Percentiles rank a stretch among this genome's conserved stretches.
phyloP scores from a whole-genome alignment of 495 filamentous ascomycete species.

The Trichoderma reesei region DNA sequence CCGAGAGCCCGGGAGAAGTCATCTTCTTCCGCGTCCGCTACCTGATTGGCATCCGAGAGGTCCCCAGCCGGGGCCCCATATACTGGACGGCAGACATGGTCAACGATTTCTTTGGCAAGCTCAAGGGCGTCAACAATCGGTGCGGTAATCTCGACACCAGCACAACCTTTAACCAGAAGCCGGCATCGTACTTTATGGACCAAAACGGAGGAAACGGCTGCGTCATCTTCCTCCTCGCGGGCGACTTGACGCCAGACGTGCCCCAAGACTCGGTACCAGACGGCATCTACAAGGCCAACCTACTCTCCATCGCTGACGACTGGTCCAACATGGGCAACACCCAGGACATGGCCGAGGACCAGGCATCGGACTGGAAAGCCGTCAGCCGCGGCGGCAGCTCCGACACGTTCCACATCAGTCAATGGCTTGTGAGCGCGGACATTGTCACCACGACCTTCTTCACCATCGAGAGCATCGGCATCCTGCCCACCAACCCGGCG shows the following conservation, averaged over 20 bases:
- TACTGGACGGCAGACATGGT: slow-evolving; percentile 12
- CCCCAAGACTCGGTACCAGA: slow-evolving; percentile 14
- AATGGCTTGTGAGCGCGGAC: slow-evolving; percentile 19
- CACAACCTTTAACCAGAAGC: slow-evolving; percentile 16
- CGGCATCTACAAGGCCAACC: slow-evolving; percentile 16
- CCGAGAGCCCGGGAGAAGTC: slow-evolving; percentile 24
- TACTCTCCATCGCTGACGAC: slow-evolving; percentile 14
- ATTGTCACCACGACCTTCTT: slow-evolving; percentile 14
- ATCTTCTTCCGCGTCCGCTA: slow-evolving; percentile 24
- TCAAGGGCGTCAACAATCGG: slow-evolving; percentile 16
- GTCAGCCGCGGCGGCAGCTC: slow-evolving; percentile 11
- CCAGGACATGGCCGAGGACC: slow-evolving; percentile 15
- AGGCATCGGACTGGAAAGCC: slow-evolving; percentile 13
- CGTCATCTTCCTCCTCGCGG: slow-evolving; percentile 17
- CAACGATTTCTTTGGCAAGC: slow-evolving; percentile 18
- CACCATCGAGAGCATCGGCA: slow-evolving; percentile 15
- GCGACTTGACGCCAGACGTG: slow-evolving; percentile 10
- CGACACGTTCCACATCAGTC: slow-evolving; percentile 16
- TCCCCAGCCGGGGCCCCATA: slow-evolving; percentile 18
- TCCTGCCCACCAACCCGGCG: slow-evolving; percentile 18
- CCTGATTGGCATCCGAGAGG: slow-evolving; percentile 16
- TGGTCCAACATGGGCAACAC: slow-evolving; percentile 17
- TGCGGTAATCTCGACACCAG: slow-evolving; percentile 16
- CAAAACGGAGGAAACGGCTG: slow-evolving; percentile 18
- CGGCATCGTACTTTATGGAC: slow-evolving; percentile 17